Evolutionary conservation across 495 filamentous ascomycete species (phyloP).

Genomic region (Tuber indicum): DNA sequence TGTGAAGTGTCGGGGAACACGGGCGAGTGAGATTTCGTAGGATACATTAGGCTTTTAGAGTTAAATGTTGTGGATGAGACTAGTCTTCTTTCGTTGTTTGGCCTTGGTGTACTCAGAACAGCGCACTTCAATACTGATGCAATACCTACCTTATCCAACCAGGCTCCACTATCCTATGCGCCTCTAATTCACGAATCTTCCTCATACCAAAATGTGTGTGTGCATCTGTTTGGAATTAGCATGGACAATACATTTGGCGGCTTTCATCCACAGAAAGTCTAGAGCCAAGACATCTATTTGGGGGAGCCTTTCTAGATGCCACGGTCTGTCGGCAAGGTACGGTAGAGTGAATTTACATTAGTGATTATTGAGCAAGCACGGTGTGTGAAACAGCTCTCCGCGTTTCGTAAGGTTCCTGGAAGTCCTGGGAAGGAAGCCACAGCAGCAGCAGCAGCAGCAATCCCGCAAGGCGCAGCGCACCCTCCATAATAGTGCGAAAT

Average conservation of each 20-base stretch:
- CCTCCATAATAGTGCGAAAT: not conserved
- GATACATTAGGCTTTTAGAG: not conserved
- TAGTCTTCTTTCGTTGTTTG: not conserved
- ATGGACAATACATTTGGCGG: not conserved
- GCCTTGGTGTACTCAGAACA: not conserved
- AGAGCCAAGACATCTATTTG: not conserved
- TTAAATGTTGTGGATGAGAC: not conserved
- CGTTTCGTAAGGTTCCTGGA: not conserved
- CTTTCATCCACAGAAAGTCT: not conserved
- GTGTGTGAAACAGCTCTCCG: not conserved
- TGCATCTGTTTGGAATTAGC: not conserved
- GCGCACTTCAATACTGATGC: not conserved
- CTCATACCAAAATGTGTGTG: not conserved
- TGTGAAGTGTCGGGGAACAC: constrained; percentile 4
- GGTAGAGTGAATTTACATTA: not conserved
- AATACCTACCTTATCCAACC: not conserved
- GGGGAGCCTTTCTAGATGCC: not conserved
- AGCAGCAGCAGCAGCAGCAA: not conserved
- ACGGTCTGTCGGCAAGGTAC: not conserved
- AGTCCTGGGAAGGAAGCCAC: not conserved
- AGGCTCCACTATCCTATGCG: not conserved
- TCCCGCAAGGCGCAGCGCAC: not conserved
- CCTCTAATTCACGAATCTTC: not conserved
- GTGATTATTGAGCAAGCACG: not conserved
- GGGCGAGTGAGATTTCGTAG: not conserved